These are phyloP conservation scores for Melaleuca alternifolia DNA, from an alignment of 345 rosid genomes.

Conservation along the genomic window DNA sequence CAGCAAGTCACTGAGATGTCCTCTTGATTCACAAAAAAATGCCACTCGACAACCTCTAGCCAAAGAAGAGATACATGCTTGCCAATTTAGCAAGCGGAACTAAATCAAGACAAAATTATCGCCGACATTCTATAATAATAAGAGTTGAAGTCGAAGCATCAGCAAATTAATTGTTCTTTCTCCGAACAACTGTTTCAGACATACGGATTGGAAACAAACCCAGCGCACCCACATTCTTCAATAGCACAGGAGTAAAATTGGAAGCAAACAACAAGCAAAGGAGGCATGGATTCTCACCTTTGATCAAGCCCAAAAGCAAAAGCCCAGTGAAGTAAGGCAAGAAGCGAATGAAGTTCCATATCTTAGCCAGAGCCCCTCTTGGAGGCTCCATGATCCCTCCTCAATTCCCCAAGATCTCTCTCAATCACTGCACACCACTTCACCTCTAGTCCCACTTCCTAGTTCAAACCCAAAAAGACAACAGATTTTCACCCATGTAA, in stretches of 20 bases:
- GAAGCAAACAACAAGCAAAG: neutral
- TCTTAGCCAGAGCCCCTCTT: slow-evolving; percentile 48
- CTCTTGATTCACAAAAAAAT: neutral
- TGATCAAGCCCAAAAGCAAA: slow-evolving; percentile 59
- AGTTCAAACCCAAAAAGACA: neutral
- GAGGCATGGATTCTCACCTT: slow-evolving; percentile 27
- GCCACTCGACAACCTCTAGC: neutral
- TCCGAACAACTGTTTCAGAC: neutral
- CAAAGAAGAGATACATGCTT: neutral
- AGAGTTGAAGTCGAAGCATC: neutral
- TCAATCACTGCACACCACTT: neutral
- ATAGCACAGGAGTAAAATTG: neutral
- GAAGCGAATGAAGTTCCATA: slow-evolving; percentile 64
- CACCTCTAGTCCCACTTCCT: neutral
- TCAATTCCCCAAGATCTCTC: neutral
- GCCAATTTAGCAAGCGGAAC: neutral
- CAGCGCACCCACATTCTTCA: neutral
- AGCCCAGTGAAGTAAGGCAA: slow-evolving; percentile 85
- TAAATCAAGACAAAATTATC: neutral
- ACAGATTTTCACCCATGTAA: neutral
- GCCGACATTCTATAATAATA: neutral
- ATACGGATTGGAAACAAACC: neutral
- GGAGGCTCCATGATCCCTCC: slow-evolving; percentile 64
- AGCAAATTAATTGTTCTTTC: neutral
- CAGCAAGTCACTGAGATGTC: neutral